Evolutionary conservation across 169 alveolate genomes (phyloP).

Genomic region (Plasmodium berghei): DNA sequence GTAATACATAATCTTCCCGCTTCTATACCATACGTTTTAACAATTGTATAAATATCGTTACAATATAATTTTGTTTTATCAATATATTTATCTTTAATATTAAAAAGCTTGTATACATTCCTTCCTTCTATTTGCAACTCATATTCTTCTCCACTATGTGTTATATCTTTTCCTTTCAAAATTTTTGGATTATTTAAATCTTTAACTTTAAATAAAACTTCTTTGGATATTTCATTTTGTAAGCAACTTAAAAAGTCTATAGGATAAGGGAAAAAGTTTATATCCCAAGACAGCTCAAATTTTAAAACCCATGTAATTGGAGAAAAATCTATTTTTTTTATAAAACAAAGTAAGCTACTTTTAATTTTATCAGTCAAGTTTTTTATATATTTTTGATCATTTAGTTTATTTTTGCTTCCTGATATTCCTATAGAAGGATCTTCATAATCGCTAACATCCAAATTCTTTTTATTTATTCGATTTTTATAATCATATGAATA

Average conservation of each 20-base stretch:
- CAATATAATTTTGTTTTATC: conserved; percentile 92
- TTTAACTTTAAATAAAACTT: conserved; percentile 75
- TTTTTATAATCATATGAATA: conserved; percentile 71
- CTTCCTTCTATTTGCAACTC: conserved; percentile 88
- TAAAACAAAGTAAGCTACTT: conserved; percentile 53
- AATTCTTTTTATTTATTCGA: conserved; percentile 64
- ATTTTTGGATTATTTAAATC: conserved; percentile 81
- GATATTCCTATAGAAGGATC: conserved; percentile 15
- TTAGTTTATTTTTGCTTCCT: conserved; percentile 60
- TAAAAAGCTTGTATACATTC: conserved; percentile 88
- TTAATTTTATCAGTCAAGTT: conserved; percentile 71
- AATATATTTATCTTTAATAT: conserved; percentile 84
- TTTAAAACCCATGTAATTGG: conserved; percentile 78
- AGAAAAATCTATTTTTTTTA: conserved; percentile 64
- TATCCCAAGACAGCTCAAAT: conserved; percentile 77
- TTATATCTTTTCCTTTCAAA: conserved; percentile 76
- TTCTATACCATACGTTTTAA: conserved; percentile 97
- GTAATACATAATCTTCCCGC: conserved; percentile 97
- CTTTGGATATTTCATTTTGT: conserved; percentile 79
- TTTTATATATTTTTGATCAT: conserved; percentile 79
- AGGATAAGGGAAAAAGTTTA: conserved; percentile 78
- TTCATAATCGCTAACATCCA: conserved; percentile 58
- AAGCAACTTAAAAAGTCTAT: conserved; percentile 81
- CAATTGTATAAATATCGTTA: conserved; percentile 94
- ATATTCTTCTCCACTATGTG: conserved; percentile 79